phyloP scores from a whole-genome alignment of 441 rosid genomes.

The Cnidoscolus chayamansa region DNA sequence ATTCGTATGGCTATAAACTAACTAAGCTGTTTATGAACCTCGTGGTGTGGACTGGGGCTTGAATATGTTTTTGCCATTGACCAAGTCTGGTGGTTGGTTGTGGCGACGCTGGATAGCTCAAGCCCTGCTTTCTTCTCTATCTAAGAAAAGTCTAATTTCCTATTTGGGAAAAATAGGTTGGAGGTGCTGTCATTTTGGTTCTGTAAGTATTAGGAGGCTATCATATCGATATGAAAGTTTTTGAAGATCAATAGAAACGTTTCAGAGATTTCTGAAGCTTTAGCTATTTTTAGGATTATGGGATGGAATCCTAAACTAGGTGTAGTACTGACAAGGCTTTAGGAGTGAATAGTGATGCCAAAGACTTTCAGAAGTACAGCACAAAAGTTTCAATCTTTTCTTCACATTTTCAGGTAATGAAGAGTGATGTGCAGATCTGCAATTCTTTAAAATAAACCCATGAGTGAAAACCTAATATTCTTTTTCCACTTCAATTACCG shows the following conservation, averaged over 20 bases:
- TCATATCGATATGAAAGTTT: not conserved
- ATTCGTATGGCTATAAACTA: not conserved
- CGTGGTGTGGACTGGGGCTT: not conserved
- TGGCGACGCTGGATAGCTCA: not conserved
- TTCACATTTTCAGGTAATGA: not conserved
- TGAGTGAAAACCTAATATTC: not conserved
- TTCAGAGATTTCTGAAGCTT: not conserved
- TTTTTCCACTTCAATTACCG: not conserved
- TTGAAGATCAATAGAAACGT: not conserved
- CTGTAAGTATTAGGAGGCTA: not conserved
- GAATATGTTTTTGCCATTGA: no score
- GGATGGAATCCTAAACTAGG: not conserved
- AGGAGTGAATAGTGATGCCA: no score
- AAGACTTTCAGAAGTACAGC: no score
- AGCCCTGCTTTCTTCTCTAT: not conserved
- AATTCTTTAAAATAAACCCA: not conserved
- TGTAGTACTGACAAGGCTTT: not conserved
- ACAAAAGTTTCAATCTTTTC: not conserved
- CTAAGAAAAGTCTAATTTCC: not conserved
- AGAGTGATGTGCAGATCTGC: no score
- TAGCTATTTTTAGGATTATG: not conserved
- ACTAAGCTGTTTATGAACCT: not conserved
- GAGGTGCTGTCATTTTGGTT: no score
- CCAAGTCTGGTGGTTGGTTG: not conserved
- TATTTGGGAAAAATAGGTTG: not conserved